Percentiles rank a stretch among this genome's conserved stretches.
Evolutionary conservation across 192 early-diverging fungal species (phyloP).

Genomic region (Dimargaris xerosporica): DNA sequence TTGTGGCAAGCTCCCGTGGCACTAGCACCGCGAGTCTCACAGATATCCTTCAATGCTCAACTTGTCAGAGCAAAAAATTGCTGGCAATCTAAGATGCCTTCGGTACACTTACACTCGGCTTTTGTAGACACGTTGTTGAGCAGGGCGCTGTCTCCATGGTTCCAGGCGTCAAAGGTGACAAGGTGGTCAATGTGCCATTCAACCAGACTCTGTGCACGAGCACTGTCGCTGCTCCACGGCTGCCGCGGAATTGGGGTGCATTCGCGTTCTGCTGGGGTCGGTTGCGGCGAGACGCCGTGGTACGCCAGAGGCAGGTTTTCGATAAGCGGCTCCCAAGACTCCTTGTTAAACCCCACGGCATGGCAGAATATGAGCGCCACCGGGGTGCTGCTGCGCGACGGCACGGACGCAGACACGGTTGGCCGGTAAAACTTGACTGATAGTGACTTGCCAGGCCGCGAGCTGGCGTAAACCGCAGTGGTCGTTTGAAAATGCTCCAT

Average conservation of each 20-base stretch:
- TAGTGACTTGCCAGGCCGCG: not conserved
- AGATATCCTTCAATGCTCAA: not conserved
- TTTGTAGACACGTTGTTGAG: slow-evolving; percentile 10
- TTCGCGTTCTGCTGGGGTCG: too few species aligned
- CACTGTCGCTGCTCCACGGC: not conserved
- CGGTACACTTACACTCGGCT: not conserved
- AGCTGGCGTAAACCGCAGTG: not conserved
- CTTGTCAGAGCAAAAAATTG: not conserved
- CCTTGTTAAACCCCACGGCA: slow-evolving; percentile 14
- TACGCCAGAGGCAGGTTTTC: not conserved
- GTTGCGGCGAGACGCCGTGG: not conserved
- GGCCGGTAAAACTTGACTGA: not conserved
- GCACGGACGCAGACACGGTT: not conserved
- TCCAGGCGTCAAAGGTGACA: slow-evolving; percentile 22
- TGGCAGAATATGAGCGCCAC: slow-evolving; percentile 25
- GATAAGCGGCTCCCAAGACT: not conserved
- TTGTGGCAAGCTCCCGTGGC: not conserved
- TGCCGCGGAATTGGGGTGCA: not conserved
- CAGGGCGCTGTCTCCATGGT: slow-evolving; percentile 31
- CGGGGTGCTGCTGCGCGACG: not conserved
- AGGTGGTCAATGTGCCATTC: slow-evolving; percentile 20
- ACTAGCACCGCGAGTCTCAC: not conserved
- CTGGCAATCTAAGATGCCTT: not conserved
- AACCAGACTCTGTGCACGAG: not conserved
- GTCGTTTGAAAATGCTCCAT: not conserved